Conservation (phyloP, 2,329 filamentous ascomycete genomes). For the Zelopaecilomyces penicillatus region DNA sequence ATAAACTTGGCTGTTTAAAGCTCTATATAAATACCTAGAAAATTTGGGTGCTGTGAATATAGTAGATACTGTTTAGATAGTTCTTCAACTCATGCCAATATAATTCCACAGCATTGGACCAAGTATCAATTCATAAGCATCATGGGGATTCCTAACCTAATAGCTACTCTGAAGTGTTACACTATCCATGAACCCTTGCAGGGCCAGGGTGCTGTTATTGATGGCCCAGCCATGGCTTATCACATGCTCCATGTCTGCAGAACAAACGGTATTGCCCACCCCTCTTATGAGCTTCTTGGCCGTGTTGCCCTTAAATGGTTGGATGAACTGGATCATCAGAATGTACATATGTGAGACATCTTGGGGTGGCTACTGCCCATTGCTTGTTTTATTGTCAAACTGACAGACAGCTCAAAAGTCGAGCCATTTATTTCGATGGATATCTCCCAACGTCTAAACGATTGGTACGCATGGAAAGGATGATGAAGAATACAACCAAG, state of each 20-base stretch:
- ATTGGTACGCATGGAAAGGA: conserved; percentile 50
- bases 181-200: conserved; percentile 34
- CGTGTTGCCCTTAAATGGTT: conserved; percentile 54
- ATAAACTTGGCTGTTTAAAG: no score
- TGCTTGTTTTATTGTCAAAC: background rate
- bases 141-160: conserved; percentile 55
- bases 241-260: conserved; percentile 55
- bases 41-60: no score
- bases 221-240: conserved; percentile 73
- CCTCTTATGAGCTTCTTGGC: conserved; percentile 57
- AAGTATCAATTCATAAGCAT: no score
- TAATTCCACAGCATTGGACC: no score
- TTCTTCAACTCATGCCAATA: no score
- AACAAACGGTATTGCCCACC: conserved; percentile 42
- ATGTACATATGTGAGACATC: conserved; percentile 51
- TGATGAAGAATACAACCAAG: conserved; percentile 48
- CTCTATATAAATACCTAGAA: no score
- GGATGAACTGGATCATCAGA: conserved; percentile 43
- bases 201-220: conserved; percentile 47
- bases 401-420: conserved; percentile 16
- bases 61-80: no score
- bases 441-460: conserved; percentile 63
- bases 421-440: conserved; percentile 79
- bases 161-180: conserved; percentile 44
- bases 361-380: background rate